These are phyloP conservation scores for Phaffomyces opuntiae DNA, from an alignment of 805 yeast species.

Conservation along the genomic window DNA sequence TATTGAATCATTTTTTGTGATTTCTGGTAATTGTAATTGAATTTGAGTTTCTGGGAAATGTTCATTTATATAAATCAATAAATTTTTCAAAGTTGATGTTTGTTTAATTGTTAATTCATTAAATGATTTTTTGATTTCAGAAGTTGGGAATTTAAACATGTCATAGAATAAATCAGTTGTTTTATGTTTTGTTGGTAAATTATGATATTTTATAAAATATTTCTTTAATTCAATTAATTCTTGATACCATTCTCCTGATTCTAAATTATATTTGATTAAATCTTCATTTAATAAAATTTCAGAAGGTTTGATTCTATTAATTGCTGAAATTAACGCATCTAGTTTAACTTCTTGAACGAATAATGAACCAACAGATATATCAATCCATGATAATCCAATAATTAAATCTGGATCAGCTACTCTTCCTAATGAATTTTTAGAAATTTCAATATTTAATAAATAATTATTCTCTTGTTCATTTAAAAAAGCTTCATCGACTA, in stretches of 20 bases:
- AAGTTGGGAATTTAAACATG: constrained; percentile 32
- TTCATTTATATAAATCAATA: constrained; percentile 62
- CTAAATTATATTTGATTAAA: constrained; percentile 31
- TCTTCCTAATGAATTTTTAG: constrained; percentile 36
- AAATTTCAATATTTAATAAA: constrained; percentile 58
- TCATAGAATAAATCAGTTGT: constrained; percentile 30
- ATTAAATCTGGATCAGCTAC: constrained; percentile 33
- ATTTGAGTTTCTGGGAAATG: constrained; percentile 65
- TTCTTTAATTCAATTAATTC: constrained; percentile 51
- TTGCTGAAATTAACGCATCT: constrained; percentile 57
- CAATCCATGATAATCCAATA: constrained; percentile 83
- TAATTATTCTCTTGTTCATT: constrained; percentile 68
- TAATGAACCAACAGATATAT: constrained; percentile 76
- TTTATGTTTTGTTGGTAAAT: constrained; percentile 34
- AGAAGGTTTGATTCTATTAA: constrained; percentile 73
- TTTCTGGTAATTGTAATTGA: constrained; percentile 60
- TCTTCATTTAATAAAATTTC: constrained; percentile 61
- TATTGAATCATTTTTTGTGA: constrained; percentile 41
- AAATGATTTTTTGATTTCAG: constrained; percentile 18
- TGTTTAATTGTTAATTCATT: constrained; percentile 38
- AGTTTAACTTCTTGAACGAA: constrained; percentile 58
- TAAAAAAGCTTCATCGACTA: constrained; percentile 78
- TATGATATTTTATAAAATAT: constrained; percentile 49
- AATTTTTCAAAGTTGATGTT: constrained; percentile 51
- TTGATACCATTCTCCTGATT: constrained; percentile 47